These are phyloP conservation scores for Saccharomyces kudriavzevii DNA, from an alignment of 805 yeast species.

Conservation along the genomic window DNA sequence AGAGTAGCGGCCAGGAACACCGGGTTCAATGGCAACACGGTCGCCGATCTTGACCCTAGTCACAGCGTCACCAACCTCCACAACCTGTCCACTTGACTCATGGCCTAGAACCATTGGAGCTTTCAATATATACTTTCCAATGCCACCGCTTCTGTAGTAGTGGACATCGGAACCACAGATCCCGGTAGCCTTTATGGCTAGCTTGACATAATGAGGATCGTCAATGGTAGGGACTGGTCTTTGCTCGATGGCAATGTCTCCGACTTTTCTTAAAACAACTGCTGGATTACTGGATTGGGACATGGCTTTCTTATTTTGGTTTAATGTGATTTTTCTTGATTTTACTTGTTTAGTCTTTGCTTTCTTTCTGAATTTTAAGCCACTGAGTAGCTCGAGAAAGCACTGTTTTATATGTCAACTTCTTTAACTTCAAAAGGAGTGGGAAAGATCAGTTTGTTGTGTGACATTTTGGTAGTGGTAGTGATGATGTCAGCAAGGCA, in stretches of 20 bases:
- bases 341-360: too few species aligned
- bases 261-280: slow-evolving; percentile 56
- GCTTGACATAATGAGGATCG: slow-evolving; percentile 62
- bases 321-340: too few species aligned
- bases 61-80: slow-evolving; percentile 62
- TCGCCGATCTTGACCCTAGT: slow-evolving; percentile 68
- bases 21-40: slow-evolving; percentile 84
- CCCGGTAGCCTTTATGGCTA: slow-evolving; percentile 75
- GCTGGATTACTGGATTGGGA: slow-evolving; percentile 19
- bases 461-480: too few species aligned
- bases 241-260: slow-evolving; percentile 57
- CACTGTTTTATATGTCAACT: too few species aligned
- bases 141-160: slow-evolving; percentile 68
- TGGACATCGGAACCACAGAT: slow-evolving; percentile 86
- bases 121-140: slow-evolving; percentile 67
- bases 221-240: slow-evolving; percentile 57
- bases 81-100: slow-evolving; percentile 73
- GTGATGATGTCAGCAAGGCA: too few species aligned
- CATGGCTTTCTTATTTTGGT: too few species aligned
- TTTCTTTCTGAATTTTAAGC: too few species aligned
- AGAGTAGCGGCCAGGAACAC: slow-evolving; percentile 71
- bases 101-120: slow-evolving; percentile 86
- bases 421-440: too few species aligned
- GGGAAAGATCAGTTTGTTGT: too few species aligned
- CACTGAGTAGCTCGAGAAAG: too few species aligned